phyloP scores from a whole-genome alignment of 1,284 basidiomycete genomes.

The Leccinum glutinopallens region DNA sequence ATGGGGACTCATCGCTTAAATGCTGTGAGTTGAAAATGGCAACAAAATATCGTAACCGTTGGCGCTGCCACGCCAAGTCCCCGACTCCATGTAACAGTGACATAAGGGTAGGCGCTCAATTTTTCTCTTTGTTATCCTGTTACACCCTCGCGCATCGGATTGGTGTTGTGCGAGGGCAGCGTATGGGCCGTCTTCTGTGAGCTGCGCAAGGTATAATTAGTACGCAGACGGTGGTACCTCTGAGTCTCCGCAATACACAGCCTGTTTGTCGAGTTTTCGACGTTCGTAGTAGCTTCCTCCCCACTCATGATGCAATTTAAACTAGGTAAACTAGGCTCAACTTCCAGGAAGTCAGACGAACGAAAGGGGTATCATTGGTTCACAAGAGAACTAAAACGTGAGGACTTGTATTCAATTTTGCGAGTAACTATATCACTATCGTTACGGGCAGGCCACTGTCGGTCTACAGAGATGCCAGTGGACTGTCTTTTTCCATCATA shows the following conservation, averaged over 20 bases:
- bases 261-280: slow-evolving; percentile 9
- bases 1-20: no score
- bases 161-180: no score
- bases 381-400: slow-evolving; percentile 15
- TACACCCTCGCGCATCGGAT: no score
- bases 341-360: slow-evolving; percentile 29
- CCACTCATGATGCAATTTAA: neutral
- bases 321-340: slow-evolving; percentile 15
- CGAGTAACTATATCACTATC: neutral
- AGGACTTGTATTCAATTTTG: neutral
- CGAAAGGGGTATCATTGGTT: slow-evolving; percentile 31
- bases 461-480: slow-evolving; percentile 32
- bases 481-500: slow-evolving; percentile 30
- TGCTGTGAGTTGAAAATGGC: no score
- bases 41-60: no score
- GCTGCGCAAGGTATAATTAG: no score
- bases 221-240: no score
- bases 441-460: slow-evolving; percentile 28
- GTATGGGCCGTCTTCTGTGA: no score
- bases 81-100: no score
- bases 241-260: slow-evolving; percentile 4
- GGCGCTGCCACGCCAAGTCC: no score
- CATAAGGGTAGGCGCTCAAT: no score
- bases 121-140: no score
- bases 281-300: neutral